Evolutionary conservation across 2,329 filamentous ascomycete species (phyloP), one percentile per base, ranked within the genome.

Genomic region (Arthrobotrys iridis): DNA sequence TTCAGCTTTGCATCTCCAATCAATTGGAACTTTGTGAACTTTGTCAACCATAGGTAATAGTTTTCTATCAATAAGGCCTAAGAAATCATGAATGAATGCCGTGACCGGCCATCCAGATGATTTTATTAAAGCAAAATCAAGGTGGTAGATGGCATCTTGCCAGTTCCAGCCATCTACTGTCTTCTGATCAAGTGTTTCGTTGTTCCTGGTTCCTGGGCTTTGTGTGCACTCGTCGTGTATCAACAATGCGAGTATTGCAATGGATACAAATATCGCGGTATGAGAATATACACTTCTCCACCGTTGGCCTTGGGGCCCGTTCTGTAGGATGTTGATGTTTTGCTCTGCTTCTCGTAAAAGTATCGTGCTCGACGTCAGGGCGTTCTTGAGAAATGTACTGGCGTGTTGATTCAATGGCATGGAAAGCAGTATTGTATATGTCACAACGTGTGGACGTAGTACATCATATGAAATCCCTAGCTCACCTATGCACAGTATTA

Each of bases 81-180:
- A 41, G 18, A 75, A 37, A 4, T 43, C 57, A 28, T 75, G 71
- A 15, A 68, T 50, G 5, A 63, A 58, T 7, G 11, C 1, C 20
- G 58, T 64, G 10, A 68, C 18, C 1, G 71, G 63, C 71, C 63
- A 75, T 15, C 63, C 71, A 11, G 57, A 50, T 3, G 71, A 68
- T 40, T 75, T 75, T 33, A 75, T 75, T 5, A 75, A 28, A 4
- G 63, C 71, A 43, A 75, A 75, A n/a, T 75, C 71, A n/a, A 75
- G 45, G 26, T 75, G 71, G 15, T 68, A 63, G 4, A 75, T 75
- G 2, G 40, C 37, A 64, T 75, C 71, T 15, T 75, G 71, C 18
- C 40, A 33, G 6, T 26, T 50, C 71, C 71, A 75, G 26, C 59
- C 45, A 1, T 35, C 35, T 24, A 45, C 37, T 5, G 30, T 28